Conservation (phyloP, 2,329 filamentous ascomycete genomes). For the Aspergillus niger region DNA sequence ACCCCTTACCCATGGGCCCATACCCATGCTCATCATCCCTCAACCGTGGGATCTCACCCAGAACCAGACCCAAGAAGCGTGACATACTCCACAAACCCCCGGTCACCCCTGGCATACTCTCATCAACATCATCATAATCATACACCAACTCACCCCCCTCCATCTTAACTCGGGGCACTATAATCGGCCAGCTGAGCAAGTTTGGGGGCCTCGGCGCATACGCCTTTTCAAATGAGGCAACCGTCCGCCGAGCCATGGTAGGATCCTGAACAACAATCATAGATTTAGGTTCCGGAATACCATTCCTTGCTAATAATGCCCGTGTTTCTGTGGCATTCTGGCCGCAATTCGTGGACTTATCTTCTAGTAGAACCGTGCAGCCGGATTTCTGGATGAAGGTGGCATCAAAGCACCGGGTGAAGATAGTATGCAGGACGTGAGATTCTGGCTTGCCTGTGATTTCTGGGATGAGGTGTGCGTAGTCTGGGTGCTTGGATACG, state of each 20-base stretch:
- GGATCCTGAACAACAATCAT: slow-evolving; percentile 49
- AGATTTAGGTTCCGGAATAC: slow-evolving; percentile 24
- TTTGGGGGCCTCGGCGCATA: slow-evolving; percentile 30
- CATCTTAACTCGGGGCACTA: slow-evolving; percentile 22
- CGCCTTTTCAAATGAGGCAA: slow-evolving; percentile 44
- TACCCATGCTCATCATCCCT: slow-evolving; percentile 48
- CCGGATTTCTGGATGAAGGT: slow-evolving; percentile 24
- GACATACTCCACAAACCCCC: slow-evolving; percentile 39
- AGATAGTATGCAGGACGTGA: slow-evolving; percentile 40
- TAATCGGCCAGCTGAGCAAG: slow-evolving; percentile 28
- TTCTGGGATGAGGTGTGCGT: slow-evolving; percentile 31
- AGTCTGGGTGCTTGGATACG: slow-evolving; percentile 34
- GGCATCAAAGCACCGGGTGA: slow-evolving; percentile 29
- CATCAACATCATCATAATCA: background rate
- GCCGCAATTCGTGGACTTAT: slow-evolving; percentile 51
- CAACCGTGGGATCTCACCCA: slow-evolving; percentile 49
- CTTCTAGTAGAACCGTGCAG: slow-evolving; percentile 44
- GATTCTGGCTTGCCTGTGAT: slow-evolving; percentile 44
- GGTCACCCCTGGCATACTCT: slow-evolving; percentile 8
- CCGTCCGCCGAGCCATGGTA: slow-evolving; percentile 49
- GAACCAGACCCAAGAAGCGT: slow-evolving; percentile 46
- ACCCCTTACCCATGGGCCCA: slow-evolving; percentile 47
- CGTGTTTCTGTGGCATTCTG: slow-evolving; percentile 45
- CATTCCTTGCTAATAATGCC: slow-evolving; percentile 36
- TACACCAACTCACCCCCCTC: slow-evolving; percentile 11